These are phyloP conservation scores for Urostyla sp. DNA, from an alignment of 73 alveolate species.

Conservation along the genomic window DNA sequence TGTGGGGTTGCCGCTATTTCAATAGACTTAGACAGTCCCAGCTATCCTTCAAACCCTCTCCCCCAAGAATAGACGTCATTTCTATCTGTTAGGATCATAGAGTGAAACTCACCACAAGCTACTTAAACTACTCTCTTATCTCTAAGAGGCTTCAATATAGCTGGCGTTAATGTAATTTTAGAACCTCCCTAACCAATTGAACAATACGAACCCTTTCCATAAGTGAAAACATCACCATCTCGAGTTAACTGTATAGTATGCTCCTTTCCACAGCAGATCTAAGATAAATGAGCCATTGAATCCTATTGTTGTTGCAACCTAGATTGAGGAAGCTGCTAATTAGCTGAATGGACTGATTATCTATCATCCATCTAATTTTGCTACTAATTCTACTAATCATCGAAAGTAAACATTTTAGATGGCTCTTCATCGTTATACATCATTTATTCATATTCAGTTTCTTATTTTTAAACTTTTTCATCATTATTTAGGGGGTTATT, in stretches of 20 bases:
- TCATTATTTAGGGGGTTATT: constrained; percentile 8
- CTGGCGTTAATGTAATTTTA: constrained; percentile 75
- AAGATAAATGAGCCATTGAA: constrained; percentile 75
- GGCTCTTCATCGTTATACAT: constrained; percentile 41
- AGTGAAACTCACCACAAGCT: constrained; percentile 98
- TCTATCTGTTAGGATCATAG: constrained; percentile 92
- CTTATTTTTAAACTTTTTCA: constrained; percentile 12
- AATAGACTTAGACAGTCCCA: constrained; percentile 93
- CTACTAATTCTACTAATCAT: constrained; percentile 15
- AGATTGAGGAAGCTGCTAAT: background rate
- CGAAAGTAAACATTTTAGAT: constrained; percentile 56
- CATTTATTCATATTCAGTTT: background rate
- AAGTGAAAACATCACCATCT: constrained; percentile 94
- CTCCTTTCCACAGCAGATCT: constrained; percentile 81
- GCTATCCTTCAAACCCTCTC: constrained; percentile 99
- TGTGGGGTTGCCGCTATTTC: constrained; percentile 96
- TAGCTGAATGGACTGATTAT: background rate
- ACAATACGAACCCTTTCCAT: constrained; percentile 94
- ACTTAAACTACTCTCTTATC: constrained; percentile 91
- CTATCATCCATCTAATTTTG: constrained; percentile 24
- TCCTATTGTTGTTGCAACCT: constrained; percentile 9
- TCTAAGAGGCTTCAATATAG: constrained; percentile 83
- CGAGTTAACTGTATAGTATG: constrained; percentile 89
- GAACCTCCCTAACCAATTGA: constrained; percentile 99
- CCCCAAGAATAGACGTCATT: constrained; percentile 99